These are phyloP conservation scores for Colletotrichum sp. DNA, from an alignment of 2,329 filamentous ascomycete species.

Conservation along the genomic window DNA sequence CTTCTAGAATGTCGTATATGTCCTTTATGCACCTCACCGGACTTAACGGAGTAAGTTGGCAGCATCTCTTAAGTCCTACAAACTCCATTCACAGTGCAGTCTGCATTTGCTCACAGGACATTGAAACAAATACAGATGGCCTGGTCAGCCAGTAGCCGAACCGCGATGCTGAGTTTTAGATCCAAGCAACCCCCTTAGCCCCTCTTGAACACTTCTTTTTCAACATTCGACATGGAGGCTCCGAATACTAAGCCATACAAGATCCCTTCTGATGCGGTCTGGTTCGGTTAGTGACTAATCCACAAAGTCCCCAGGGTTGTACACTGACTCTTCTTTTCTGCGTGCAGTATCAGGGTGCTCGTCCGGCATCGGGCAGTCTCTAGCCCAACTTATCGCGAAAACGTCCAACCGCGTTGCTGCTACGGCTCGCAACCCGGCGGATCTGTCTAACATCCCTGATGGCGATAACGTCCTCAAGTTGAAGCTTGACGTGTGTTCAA, in stretches of 20 bases:
- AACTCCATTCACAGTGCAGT: neutral
- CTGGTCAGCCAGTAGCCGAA: neutral
- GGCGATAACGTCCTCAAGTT: neutral
- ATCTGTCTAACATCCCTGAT: neutral
- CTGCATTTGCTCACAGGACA: neutral
- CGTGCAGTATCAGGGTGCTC: fast-evolving
- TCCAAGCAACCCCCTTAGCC: neutral
- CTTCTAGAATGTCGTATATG: neutral
- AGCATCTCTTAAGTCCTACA: neutral
- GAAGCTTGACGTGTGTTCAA: neutral
- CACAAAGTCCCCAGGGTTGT: fast-evolving
- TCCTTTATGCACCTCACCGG: neutral
- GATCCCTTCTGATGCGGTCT: neutral
- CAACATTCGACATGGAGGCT: neutral
- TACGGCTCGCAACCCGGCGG: neutral
- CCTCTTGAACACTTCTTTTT: neutral
- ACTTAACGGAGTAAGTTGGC: neutral
- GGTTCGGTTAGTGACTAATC: neutral
- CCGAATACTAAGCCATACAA: neutral
- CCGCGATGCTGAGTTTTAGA: no score
- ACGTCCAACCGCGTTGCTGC: neutral
- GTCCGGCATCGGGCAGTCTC: neutral
- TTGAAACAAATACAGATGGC: neutral
- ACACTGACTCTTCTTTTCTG: neutral
- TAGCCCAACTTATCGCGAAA: neutral